Evolutionary conservation across 1,284 basidiomycete genomes (phyloP), one percentile per base, ranked within the genome.

Genomic region (Heterobasidion parviporum): DNA sequence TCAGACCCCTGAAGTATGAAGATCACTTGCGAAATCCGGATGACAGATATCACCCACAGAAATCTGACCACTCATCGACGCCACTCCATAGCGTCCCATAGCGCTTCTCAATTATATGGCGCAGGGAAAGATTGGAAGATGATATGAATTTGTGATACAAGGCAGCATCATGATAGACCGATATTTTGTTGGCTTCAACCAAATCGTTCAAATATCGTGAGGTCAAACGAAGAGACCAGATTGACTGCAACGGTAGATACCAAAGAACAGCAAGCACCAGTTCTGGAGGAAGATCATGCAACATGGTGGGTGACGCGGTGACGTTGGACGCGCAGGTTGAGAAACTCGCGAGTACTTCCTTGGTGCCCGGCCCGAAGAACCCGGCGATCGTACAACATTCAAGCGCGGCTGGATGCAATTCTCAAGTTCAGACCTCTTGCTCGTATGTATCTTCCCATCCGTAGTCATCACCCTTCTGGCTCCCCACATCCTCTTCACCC

Each of bases 81-180:
- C 69, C 67, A 34, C 63, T 53, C 41, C 75, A 58, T 59, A 69
- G 66, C 54, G 68, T 63, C 35, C 65, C 59, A 38, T 69, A 64
- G 55, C 70, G 70, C 0, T 58, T 49, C 1, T 41, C 56, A 9
- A 62, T 60, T 0, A 72, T 68, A 43, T 75, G 70, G 32, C 67
- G 62, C 9, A 77, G 61, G 8, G 67, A 56, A 4, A 59, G 57
- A 6, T 66, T 58, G 7, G 57, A 57, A 0, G 71, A 68, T 20
- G 66, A 59, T 16, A 75, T 68, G 62, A 79, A 80, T 26, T 67
- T 68, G 58, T 84, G 80, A 8, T 76, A 60, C 47, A 74, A 54
- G 1, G 83, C 80, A 15, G 78, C 77, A 26, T 74, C 70, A 59
- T 73, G 81, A 61, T 80, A 86, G 34, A 87, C 71, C 1, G 67